Percentiles rank a stretch among this genome's conserved stretches.
Evolutionary conservation across 257 asterid genomes (phyloP).

Genomic region (Nicotiana knightiana): DNA sequence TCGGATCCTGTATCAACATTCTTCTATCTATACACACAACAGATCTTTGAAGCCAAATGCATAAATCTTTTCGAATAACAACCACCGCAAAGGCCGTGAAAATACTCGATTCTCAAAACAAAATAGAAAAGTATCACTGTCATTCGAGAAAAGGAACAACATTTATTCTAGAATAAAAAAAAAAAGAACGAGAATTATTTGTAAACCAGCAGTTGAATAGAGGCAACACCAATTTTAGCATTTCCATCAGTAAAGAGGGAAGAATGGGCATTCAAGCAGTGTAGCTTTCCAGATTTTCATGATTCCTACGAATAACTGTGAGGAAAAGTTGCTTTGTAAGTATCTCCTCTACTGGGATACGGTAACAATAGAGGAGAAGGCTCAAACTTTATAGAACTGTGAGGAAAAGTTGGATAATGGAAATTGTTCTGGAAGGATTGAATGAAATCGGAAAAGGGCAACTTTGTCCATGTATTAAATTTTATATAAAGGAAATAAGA

Average conservation of each 20-base stretch:
- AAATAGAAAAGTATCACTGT: background rate
- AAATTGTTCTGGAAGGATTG: constrained; percentile 16
- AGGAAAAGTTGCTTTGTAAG: too few species aligned
- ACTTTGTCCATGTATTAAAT: too few species aligned
- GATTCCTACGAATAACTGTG: background rate
- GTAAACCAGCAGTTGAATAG: background rate
- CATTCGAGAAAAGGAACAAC: background rate
- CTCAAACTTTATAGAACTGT: constrained; percentile 53
- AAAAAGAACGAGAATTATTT: background rate
- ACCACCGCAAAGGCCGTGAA: background rate
- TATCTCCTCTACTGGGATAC: constrained; percentile 42
- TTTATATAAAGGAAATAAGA: too few species aligned
- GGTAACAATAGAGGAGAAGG: constrained; percentile 54
- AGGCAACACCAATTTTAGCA: background rate
- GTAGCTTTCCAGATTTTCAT: background rate
- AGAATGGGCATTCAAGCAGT: background rate
- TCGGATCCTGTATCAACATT: background rate
- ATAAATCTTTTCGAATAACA: background rate
- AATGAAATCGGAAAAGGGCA: too few species aligned
- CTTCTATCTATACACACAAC: background rate
- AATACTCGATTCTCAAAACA: background rate
- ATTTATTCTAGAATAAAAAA: background rate
- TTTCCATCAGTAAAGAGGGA: background rate
- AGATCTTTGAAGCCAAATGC: background rate
- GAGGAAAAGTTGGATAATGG: constrained; percentile 83